A percentile compares a stretch with the other conserved stretches of the same genome.
Conservation (phyloP, 768 basidiomycete genomes). For the Porphyrellus cyaneotinctus region DNA sequence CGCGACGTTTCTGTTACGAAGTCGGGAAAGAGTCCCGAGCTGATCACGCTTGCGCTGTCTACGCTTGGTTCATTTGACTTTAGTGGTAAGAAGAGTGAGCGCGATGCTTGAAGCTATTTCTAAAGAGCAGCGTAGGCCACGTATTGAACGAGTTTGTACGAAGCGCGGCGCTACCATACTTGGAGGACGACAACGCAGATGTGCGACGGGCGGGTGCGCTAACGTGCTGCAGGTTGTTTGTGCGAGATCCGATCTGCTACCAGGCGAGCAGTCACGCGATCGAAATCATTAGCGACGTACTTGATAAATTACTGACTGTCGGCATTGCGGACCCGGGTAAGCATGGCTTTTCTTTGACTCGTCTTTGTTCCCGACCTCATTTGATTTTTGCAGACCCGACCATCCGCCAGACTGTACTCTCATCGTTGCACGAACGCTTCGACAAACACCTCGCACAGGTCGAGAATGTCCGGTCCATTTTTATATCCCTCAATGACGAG, state of each 20-base stretch:
- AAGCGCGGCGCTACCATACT: constrained; percentile 83
- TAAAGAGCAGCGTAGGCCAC: constrained; percentile 57
- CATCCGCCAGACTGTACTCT: constrained; percentile 84
- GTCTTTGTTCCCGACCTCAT: constrained; percentile 5
- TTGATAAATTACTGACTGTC: constrained; percentile 92
- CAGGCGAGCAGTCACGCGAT: constrained; percentile 95
- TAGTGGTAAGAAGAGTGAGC: constrained; percentile 52
- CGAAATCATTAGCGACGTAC: constrained; percentile 95
- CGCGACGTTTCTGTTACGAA: constrained; percentile 51
- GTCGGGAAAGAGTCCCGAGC: constrained; percentile 61
- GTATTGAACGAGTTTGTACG: constrained; percentile 95
- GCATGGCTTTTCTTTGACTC: not conserved
- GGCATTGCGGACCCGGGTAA: constrained; percentile 94
- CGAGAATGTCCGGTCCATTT: constrained; percentile 95
- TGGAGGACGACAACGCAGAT: constrained; percentile 88
- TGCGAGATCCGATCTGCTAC: constrained; percentile 92
- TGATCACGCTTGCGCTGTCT: constrained; percentile 76
- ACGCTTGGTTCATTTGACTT: constrained; percentile 94
- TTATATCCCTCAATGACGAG: constrained; percentile 97
- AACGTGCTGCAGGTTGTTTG: constrained; percentile 89
- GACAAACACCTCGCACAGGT: constrained; percentile 97
- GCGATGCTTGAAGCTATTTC: constrained; percentile 6
- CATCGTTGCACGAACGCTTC: constrained; percentile 86
- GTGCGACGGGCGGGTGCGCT: constrained; percentile 86
- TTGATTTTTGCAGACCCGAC: constrained; percentile 45